Percentiles rank a stretch among this genome's conserved stretches.
phyloP scores from a whole-genome alignment of 306 rosid species.

The Fragaria ananassa region DNA sequence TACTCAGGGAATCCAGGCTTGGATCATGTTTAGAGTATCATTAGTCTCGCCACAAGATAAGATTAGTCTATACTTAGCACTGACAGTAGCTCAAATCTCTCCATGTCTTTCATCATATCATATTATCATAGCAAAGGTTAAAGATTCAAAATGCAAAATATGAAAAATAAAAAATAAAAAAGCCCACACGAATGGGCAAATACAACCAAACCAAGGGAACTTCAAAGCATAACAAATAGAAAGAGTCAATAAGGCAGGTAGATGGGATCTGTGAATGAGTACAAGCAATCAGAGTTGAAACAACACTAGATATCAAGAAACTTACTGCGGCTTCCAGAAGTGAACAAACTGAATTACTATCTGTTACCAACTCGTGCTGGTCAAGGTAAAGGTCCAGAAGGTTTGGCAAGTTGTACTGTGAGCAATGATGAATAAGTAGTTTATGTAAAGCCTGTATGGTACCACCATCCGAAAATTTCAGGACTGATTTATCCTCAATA shows the following conservation, averaged over 20 bases:
- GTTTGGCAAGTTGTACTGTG: conserved; percentile 65
- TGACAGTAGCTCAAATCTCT: not conserved
- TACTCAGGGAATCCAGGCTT: not conserved
- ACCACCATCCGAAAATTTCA: conserved; percentile 33
- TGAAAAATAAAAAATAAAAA: not conserved
- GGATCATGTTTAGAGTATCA: not conserved
- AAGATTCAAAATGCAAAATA: not conserved
- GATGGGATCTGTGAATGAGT: conserved; percentile 22
- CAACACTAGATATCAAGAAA: conserved; percentile 35
- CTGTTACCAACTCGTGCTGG: conserved; percentile 52
- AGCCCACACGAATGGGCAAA: not conserved
- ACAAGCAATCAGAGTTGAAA: conserved; percentile 27
- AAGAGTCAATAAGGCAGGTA: conserved; percentile 21
- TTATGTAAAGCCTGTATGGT: conserved; percentile 64
- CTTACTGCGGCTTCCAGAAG: conserved; percentile 84
- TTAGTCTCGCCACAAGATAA: not conserved
- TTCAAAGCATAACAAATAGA: conserved; percentile 20
- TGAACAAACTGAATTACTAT: conserved; percentile 57
- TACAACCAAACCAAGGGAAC: not conserved
- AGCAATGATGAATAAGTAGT: conserved; percentile 67
- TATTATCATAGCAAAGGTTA: not conserved
- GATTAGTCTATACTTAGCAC: not conserved
- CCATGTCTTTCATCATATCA: not conserved
- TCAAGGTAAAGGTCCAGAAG: conserved; percentile 91
- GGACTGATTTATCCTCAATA: conserved; percentile 39